Evolutionary conservation across 441 rosid genomes (phyloP).

Genomic region (Arabidopsis lyrata): DNA sequence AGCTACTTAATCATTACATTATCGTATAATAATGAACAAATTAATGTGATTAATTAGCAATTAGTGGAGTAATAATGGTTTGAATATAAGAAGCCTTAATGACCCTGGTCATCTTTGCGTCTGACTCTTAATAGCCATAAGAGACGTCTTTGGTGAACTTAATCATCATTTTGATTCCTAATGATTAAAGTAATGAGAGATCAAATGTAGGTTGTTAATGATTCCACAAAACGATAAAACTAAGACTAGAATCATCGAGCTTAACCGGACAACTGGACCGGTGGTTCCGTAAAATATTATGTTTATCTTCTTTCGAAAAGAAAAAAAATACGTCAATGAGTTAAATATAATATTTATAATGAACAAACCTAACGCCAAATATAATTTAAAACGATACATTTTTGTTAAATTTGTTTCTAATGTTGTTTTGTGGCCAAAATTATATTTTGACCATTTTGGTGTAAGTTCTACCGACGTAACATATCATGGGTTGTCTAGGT

Average conservation of each 20-base stretch:
- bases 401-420: not conserved
- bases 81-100: constrained; percentile 26
- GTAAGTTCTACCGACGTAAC: not conserved
- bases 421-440: constrained; percentile 5
- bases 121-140: constrained; percentile 45
- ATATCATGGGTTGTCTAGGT: not conserved
- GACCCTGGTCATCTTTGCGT: constrained; percentile 30
- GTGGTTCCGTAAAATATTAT: constrained; percentile 16
- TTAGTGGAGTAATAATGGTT: constrained; percentile 40
- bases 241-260: constrained; percentile 28
- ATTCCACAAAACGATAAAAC: constrained; percentile 29
- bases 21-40: not conserved
- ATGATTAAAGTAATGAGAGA: constrained; percentile 21
- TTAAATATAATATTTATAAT: not conserved
- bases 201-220: not conserved
- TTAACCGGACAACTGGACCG: constrained; percentile 14
- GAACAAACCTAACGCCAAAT: not conserved
- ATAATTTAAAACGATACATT: not conserved
- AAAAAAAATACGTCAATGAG: not conserved
- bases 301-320: not conserved
- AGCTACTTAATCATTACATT: constrained; percentile 32
- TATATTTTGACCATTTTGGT: not conserved
- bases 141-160: constrained; percentile 37
- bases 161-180: constrained; percentile 24
- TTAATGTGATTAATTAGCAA: constrained; percentile 20